A percentile compares a stretch with the other conserved stretches of the same genome.
Evolutionary conservation across 2,329 filamentous ascomycete genomes (phyloP).

Genomic region (Colletotrichum tamarilloi): DNA sequence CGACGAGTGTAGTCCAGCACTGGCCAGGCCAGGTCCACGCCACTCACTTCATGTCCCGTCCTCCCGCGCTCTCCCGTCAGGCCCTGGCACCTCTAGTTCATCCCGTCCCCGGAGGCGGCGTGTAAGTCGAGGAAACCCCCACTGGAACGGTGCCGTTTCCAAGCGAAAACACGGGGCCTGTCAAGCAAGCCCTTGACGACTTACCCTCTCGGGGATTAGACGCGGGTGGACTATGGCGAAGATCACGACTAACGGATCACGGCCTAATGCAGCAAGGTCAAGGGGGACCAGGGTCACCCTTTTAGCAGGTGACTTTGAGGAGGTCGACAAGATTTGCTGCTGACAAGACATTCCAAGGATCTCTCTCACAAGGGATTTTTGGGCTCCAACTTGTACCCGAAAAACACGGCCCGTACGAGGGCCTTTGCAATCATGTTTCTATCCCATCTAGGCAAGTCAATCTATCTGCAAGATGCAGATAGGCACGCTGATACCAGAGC

Average conservation of each 20-base stretch:
- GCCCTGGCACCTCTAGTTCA: constrained; percentile 10
- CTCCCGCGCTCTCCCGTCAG: constrained; percentile 16
- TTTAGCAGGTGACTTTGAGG: constrained; percentile 10
- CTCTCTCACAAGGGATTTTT: background rate
- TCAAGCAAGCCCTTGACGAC: constrained; percentile 12
- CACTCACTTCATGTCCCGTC: constrained; percentile 7
- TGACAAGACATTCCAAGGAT: constrained; percentile 6
- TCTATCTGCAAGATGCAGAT: constrained; percentile 31
- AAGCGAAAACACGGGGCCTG: background rate
- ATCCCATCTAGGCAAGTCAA: constrained; percentile 30
- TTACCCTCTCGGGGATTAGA: constrained; percentile 18
- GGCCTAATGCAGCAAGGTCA: constrained; percentile 6
- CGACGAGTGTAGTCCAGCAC: background rate
- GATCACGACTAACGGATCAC: constrained; percentile 14
- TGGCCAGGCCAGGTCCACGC: constrained; percentile 20
- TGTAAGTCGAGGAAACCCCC: constrained; percentile 1
- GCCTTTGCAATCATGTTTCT: constrained; percentile 27
- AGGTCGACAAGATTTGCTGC: constrained; percentile 1
- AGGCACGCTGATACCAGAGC: constrained; percentile 29
- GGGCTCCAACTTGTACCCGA: constrained; percentile 13
- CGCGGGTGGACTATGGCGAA: constrained; percentile 11
- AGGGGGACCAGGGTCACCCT: background rate
- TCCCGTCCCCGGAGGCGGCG: constrained; percentile 13
- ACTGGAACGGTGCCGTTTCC: background rate
- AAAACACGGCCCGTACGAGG: constrained; percentile 26